phyloP scores from a whole-genome alignment of 768 basidiomycete species.

The Termitomyces sp. region DNA sequence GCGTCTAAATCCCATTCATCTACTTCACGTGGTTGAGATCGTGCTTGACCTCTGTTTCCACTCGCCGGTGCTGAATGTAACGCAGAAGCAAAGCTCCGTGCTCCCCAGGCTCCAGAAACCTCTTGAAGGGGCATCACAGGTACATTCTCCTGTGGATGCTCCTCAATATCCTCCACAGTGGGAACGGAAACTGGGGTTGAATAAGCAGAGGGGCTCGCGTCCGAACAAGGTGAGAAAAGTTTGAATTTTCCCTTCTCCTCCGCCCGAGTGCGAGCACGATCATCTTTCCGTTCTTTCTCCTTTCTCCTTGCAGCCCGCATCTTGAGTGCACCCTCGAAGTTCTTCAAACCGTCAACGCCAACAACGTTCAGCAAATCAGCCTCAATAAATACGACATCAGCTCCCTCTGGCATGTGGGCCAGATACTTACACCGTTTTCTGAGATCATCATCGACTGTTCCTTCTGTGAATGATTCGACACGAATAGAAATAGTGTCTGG shows the following conservation, averaged over 20 bases:
- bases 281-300: slow-evolving; percentile 84
- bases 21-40: slow-evolving; percentile 24
- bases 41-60: slow-evolving; percentile 19
- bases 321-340: slow-evolving; percentile 79
- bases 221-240: slow-evolving; percentile 13
- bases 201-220: slow-evolving; percentile 10
- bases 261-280: slow-evolving; percentile 70
- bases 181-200: slow-evolving; percentile 16
- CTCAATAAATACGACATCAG: slow-evolving; percentile 93
- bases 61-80: slow-evolving; percentile 43
- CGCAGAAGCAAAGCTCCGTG: slow-evolving; percentile 77
- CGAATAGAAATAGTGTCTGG: slow-evolving; percentile 76
- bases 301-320: slow-evolving; percentile 66
- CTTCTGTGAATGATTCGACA: slow-evolving; percentile 72
- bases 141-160: slow-evolving; percentile 18
- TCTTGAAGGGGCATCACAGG: slow-evolving; percentile 13
- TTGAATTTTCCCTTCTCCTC: slow-evolving; percentile 65
- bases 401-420: slow-evolving; percentile 83
- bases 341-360: slow-evolving; percentile 66
- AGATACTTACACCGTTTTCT: slow-evolving; percentile 96
- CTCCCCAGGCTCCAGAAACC: slow-evolving; percentile 65
- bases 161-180: slow-evolving; percentile 18
- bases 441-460: slow-evolving; percentile 87
- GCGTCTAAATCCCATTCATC: slow-evolving; percentile 78
- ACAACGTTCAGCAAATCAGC: slow-evolving; percentile 78